Percentiles rank a stretch among this genome's conserved stretches.
Conservation (phyloP, 106 monocot species). For the Allium fistulosum region DNA sequence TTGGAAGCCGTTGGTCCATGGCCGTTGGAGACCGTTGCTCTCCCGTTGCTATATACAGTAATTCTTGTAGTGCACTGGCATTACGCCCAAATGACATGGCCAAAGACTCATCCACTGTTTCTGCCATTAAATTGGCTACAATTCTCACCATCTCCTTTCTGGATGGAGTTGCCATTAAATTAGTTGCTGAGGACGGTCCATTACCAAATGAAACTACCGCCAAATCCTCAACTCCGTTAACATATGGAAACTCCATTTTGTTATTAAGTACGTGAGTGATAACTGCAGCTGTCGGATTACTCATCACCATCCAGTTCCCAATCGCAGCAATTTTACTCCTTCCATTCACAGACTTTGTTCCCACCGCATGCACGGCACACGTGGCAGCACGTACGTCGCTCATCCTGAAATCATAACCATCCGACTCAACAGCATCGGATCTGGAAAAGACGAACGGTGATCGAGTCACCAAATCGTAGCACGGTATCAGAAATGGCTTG, state of each 20-base stretch:
- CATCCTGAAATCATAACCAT: slow-evolving; percentile 40
- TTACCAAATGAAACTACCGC: slow-evolving; percentile 43
- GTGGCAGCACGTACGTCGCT: slow-evolving; percentile 25
- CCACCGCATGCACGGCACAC: slow-evolving; percentile 16
- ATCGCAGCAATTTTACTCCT: slow-evolving; percentile 17
- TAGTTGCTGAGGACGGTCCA: neutral
- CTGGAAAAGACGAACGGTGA: slow-evolving; percentile 64
- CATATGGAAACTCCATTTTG: slow-evolving; percentile 59
- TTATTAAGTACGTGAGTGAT: slow-evolving; percentile 77
- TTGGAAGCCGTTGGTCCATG: no score
- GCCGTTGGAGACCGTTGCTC: no score
- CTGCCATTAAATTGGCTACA: slow-evolving; percentile 17
- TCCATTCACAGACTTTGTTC: slow-evolving; percentile 21
- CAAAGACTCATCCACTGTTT: slow-evolving; percentile 44
- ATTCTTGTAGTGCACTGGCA: no score
- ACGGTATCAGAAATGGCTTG: slow-evolving; percentile 52
- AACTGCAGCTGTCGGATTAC: slow-evolving; percentile 56
- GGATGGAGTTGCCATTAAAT: slow-evolving; percentile 3
- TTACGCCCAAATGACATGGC: slow-evolving; percentile 32
- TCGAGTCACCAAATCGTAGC: slow-evolving; percentile 49
- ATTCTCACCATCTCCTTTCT: slow-evolving; percentile 18
- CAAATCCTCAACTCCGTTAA: slow-evolving; percentile 36
- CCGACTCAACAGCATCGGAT: slow-evolving; percentile 54
- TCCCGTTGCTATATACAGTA: no score
- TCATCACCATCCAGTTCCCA: slow-evolving; percentile 37